Evolutionary conservation across 768 basidiomycete species (phyloP), one percentile per base, ranked within the genome.

Genomic region (Mycena galericulata): DNA sequence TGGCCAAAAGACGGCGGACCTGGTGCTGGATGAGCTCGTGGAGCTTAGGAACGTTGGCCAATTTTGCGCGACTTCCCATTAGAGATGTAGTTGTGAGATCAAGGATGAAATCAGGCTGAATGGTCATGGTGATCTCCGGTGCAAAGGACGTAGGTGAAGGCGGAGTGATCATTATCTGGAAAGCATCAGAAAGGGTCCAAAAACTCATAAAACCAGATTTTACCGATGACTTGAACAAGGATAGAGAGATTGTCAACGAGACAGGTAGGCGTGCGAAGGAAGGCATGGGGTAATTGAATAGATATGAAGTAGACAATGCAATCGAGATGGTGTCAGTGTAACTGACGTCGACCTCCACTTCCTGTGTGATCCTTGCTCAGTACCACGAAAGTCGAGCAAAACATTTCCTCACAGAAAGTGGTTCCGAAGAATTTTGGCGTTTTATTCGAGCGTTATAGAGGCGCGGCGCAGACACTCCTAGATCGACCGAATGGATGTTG

Each of bases 21-120:
- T 97, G 93, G 71, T 92, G 88, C 70, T 94, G 88, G 56, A 99
- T 95, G 56, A 99, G 85, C 77, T 99, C 97, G 72, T 99, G 97
- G 18, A 99, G 84, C 79, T 99, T 99, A 27, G 98, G 97, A 1
- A 99, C 94, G 75, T 99, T 96, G 67, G 95, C 96, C 1, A 99
- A 86, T 80, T 98, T 98, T n/a, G 98, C 97, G 49, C 97, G 90
- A 71, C 94, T 96, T 22, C 98, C 98, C 84, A 99, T 91, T 5
- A 98, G 86, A 29, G 96, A 98, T 9, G 91, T 95, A 14, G 95
- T 96, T 55, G 91, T 89, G 46, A 99, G 84, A 73, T 93, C 90
- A 22, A 99, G 89, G 18, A 89, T 89, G 75, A 99, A 98, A 74
- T 94, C 90, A 2, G 95, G 92, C 27, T 93, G 89, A 24, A 99